Percentiles rank a stretch among this genome's conserved stretches.
Evolutionary conservation across 306 rosid genomes (phyloP).

Genomic region (Dryas alaskensis): DNA sequence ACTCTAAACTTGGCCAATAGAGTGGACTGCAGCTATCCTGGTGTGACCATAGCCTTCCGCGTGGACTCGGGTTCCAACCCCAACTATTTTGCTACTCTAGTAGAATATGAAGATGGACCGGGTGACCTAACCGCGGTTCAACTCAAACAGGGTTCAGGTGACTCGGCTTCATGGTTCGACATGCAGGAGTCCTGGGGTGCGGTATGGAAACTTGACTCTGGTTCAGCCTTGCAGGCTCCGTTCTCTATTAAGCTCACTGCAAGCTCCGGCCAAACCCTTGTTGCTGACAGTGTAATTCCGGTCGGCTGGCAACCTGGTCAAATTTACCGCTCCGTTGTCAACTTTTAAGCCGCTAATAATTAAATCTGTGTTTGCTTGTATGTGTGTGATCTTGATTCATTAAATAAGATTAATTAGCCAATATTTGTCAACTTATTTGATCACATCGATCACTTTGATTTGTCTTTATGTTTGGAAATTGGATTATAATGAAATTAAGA

Average conservation of each 20-base stretch:
- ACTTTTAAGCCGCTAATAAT: slow-evolving; percentile 19
- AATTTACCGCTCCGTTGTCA: slow-evolving; percentile 56
- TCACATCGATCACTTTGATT: too few relatives aligned
- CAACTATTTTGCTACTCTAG: slow-evolving; percentile 45
- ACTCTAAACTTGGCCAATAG: slow-evolving; percentile 26
- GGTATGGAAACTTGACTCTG: slow-evolving; percentile 49
- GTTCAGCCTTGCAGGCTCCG: slow-evolving; percentile 44
- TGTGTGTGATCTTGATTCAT: neutral
- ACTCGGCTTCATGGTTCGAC: slow-evolving; percentile 43
- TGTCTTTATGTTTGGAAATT: neutral
- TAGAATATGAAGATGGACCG: slow-evolving; percentile 61
- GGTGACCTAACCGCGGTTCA: slow-evolving; percentile 53
- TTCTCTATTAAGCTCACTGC: slow-evolving; percentile 53
- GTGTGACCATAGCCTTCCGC: slow-evolving; percentile 37
- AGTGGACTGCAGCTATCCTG: slow-evolving; percentile 49
- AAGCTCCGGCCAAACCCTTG: slow-evolving; percentile 33
- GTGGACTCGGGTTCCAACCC: slow-evolving; percentile 60
- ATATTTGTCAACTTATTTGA: neutral
- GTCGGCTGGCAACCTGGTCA: slow-evolving; percentile 56
- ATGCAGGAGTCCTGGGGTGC: slow-evolving; percentile 79
- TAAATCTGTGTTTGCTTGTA: neutral
- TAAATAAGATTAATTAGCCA: neutral
- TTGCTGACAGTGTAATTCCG: slow-evolving; percentile 58
- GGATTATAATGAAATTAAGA: too few relatives aligned
- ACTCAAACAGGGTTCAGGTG: slow-evolving; percentile 38